These are phyloP conservation scores for Debaryomycetaceae sp. DNA, from an alignment of 1,139 yeast species.

Conservation along the genomic window DNA sequence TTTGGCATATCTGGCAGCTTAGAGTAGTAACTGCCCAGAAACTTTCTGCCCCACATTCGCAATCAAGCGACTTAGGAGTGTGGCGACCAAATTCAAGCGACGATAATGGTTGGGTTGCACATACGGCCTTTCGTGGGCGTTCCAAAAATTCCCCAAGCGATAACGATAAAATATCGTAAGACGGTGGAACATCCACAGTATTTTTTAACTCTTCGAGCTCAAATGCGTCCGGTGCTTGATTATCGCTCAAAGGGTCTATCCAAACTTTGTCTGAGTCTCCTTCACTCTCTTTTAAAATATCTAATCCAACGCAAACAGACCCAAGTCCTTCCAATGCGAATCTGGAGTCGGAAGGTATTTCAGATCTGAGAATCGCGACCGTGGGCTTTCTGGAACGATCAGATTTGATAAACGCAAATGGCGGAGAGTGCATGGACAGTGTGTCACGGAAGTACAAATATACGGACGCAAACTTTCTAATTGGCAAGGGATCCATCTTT, in stretches of 20 bases:
- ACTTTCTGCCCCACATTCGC: constrained; percentile 2
- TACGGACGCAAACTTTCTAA: constrained; percentile 39
- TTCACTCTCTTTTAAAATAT: not conserved
- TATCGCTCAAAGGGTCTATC: not conserved
- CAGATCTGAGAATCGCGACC: not conserved
- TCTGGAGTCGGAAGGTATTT: not conserved
- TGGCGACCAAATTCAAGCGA: not conserved
- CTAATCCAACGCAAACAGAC: not conserved
- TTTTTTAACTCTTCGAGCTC: not conserved
- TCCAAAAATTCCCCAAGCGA: constrained; percentile 9
- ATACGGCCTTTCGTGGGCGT: constrained; percentile 1
- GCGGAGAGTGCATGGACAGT: constrained; percentile 47
- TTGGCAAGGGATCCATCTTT: constrained; percentile 46
- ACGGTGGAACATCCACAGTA: not conserved
- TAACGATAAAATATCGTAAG: constrained; percentile 1
- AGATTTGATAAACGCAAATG: constrained; percentile 16
- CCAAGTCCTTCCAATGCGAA: not conserved
- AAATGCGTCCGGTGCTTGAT: not conserved
- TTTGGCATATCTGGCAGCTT: constrained; percentile 10
- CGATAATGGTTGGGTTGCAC: constrained; percentile 5
- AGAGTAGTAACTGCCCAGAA: not conserved
- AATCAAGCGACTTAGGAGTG: not conserved
- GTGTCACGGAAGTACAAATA: constrained; percentile 45
- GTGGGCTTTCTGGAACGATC: constrained; percentile 41
- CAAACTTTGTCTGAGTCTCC: not conserved